Conservation (phyloP, 345 rosid genomes). For the Lepidium didymum region DNA sequence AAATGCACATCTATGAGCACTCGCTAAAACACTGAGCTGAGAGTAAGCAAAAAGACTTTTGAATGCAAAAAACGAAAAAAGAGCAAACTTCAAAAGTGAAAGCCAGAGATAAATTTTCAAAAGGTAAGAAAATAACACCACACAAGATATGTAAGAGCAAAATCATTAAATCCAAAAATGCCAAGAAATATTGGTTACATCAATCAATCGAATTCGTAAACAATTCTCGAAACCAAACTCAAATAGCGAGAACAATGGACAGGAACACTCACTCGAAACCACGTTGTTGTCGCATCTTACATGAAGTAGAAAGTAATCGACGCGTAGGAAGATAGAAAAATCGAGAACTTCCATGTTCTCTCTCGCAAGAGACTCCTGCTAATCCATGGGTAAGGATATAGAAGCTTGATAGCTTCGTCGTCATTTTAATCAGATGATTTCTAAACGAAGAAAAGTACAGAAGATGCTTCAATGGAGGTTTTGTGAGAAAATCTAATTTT, state of each 20-base stretch:
- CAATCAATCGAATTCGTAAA: neutral
- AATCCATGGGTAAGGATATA: slow-evolving; percentile 42
- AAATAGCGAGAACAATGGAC: no score
- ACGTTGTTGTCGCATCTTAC: slow-evolving; percentile 61
- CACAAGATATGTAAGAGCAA: neutral
- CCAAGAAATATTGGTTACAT: neutral
- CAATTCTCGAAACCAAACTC: neutral
- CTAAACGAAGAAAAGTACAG: slow-evolving; percentile 2
- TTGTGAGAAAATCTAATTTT: neutral
- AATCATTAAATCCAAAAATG: neutral
- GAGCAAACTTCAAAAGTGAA: neutral
- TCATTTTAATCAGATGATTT: slow-evolving; percentile 25
- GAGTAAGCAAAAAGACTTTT: neutral
- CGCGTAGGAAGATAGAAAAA: slow-evolving; percentile 36
- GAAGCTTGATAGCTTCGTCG: slow-evolving; percentile 47
- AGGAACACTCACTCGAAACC: slow-evolving; percentile 41
- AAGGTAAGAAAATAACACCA: slow-evolving; percentile 1
- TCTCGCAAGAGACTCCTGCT: slow-evolving; percentile 24
- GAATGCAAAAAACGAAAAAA: neutral
- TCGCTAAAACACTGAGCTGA: neutral
- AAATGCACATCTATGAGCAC: neutral
- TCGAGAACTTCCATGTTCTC: slow-evolving; percentile 18
- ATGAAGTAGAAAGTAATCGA: slow-evolving; percentile 51
- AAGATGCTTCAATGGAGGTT: slow-evolving; percentile 25
- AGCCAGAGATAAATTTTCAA: neutral